Evolutionary conservation across 352 stramenopile species (phyloP).

Genomic region (Phytophthora pseudosyringae): DNA sequence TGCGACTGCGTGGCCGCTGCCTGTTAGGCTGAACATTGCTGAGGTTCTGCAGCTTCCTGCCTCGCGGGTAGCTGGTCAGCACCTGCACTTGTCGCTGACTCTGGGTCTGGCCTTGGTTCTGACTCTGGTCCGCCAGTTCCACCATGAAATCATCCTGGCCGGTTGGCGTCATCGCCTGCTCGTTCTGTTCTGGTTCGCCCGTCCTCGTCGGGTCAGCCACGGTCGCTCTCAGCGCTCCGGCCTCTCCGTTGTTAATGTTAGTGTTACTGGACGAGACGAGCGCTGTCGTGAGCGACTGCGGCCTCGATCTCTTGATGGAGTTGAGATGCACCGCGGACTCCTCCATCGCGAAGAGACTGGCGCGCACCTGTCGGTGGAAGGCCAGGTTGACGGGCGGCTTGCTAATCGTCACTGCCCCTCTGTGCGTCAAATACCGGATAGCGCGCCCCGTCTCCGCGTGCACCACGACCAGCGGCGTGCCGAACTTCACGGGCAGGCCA

Average conservation of each 20-base stretch:
- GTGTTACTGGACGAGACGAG: conserved; percentile 18
- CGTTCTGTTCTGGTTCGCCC: conserved; percentile 11
- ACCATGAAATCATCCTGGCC: conserved; percentile 13
- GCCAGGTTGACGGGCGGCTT: conserved; percentile 72
- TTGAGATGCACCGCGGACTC: conserved; percentile 42
- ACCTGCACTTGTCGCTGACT: conserved; percentile 30
- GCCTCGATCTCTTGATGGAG: conserved; percentile 26
- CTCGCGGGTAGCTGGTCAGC: conserved; percentile 30
- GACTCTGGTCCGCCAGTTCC: conserved; percentile 28
- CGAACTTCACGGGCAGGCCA: conserved; percentile 66
- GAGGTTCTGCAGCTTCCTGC: conserved; percentile 33
- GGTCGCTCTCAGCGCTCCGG: conserved; percentile 18
- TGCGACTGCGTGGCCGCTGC: conserved; percentile 24
- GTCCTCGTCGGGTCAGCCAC: conserved; percentile 23
- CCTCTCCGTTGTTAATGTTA: conserved; percentile 16
- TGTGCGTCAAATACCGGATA: conserved; percentile 65
- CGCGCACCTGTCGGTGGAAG: conserved; percentile 62
- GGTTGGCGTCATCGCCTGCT: neutral
- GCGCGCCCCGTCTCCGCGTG: conserved; percentile 68
- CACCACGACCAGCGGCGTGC: conserved; percentile 58
- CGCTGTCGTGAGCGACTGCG: conserved; percentile 30
- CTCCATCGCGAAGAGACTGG: conserved; percentile 57
- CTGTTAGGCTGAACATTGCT: conserved; percentile 19
- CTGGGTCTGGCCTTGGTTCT: conserved; percentile 16
- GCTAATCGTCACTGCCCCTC: conserved; percentile 69